Evolutionary conservation across 169 alveolate genomes (phyloP), one percentile per base, ranked within the genome.

Genomic region (Cryptosporidium parvum): DNA sequence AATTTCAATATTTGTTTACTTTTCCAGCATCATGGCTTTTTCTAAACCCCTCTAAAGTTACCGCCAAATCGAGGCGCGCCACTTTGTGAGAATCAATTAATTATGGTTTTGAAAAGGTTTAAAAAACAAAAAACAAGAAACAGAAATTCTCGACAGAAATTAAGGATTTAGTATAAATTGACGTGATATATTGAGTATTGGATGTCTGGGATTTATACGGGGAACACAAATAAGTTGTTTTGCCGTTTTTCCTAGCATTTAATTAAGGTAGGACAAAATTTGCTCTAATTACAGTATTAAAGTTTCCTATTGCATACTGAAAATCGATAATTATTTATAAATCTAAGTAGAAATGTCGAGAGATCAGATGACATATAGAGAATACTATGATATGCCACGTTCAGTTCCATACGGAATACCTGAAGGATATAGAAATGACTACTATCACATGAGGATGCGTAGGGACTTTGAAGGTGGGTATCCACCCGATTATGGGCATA

Each of bases 301-400:
- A 56, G 67, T 9, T 21, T 23, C 8, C 35, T 26, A 56, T n/a
- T 23, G 35, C 29, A 56, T 16, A 26, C 6, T 26, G 26, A 56
- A 3, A 21, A n/a, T 23, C 7, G 12, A 8, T 56, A 21, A n/a
- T 3, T 2, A 10, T 56, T n/a, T 7, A 51, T 0, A 44, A 26
- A 51, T 6, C 26, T 45, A 10, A 31, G 29, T 4, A 58, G 37
- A 59, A 2, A 73, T 73, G 86, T 73, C 86, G 3, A 73, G 70
- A 56, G 86, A 73, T 37, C 72, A 73, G 71, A 62, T 73, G 44
- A 23, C 70, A n/a, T 73, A 73, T 29, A 73, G 71, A 58, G 86
- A 59, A 26, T 59, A 73, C 53, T 59, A 73, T 29, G 45, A 53
- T 53, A n/a, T 73, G 7, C 71, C 68, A 29, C 68, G 86, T 14